Conservation (phyloP, 768 basidiomycete species). For the Infundibulicybe gibba region DNA sequence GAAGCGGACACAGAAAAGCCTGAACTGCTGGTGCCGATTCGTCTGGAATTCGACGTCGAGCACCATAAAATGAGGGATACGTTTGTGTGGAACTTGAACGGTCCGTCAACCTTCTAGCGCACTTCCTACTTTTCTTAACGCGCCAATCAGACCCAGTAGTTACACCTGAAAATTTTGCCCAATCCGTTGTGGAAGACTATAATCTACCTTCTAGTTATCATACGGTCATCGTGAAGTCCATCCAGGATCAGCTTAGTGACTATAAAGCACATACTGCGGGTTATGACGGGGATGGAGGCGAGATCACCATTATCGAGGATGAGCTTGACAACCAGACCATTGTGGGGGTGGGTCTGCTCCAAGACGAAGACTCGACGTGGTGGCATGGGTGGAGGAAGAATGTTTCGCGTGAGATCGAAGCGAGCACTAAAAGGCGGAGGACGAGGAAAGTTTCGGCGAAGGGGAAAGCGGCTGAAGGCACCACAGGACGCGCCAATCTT, state of each 20-base stretch:
- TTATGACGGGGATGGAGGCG: constrained; percentile 45
- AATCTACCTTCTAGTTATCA: constrained; percentile 64
- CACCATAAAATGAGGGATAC: constrained; percentile 93
- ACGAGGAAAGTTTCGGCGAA: constrained; percentile 31
- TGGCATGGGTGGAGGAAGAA: constrained; percentile 15
- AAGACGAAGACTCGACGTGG: constrained; percentile 20
- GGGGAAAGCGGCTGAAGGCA: constrained; percentile 27
- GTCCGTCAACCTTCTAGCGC: constrained; percentile 20
- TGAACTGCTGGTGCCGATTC: constrained; percentile 89
- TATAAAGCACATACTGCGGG: constrained; percentile 64
- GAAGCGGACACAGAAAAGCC: constrained; percentile 54
- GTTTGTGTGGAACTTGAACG: constrained; percentile 95
- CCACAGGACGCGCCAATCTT: no score
- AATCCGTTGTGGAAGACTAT: constrained; percentile 90
- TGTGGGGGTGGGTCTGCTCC: constrained; percentile 4
- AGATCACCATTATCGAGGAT: constrained; percentile 19
- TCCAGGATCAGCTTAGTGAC: constrained; percentile 86
- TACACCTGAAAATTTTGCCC: constrained; percentile 87
- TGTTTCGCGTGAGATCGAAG: constrained; percentile 2
- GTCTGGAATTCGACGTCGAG: constrained; percentile 96
- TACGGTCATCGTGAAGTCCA: constrained; percentile 68
- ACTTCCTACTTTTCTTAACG: neutral
- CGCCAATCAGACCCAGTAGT: constrained; percentile 70
- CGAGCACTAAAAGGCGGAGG: constrained; percentile 7
- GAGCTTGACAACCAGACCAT: neutral